Base-by-base conservation (phyloP, 441 rosid species). In the Flueggea neowawraea region DNA sequence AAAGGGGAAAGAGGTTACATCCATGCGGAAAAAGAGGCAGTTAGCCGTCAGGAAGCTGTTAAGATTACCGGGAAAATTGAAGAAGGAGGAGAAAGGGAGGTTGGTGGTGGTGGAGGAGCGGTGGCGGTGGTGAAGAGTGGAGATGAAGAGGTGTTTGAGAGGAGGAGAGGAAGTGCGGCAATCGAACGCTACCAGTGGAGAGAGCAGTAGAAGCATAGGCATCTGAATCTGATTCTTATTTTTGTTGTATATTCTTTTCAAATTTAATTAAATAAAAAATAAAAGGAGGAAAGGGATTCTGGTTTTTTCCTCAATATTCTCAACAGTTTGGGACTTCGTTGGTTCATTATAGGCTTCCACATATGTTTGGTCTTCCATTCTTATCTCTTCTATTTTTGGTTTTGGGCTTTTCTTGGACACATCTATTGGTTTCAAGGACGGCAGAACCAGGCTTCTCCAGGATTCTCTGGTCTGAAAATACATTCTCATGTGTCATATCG, bases 21-120 rank as follows among this genome's bases (percentile, higher is more conserved):
- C 87, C 98, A 89, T 91, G 66, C 67, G 57, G 63, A 49, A 69
- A 69, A 72, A 76, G 15, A 78, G 72, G 66, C 67, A 71, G 69
- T 70, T 77, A 5, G 82, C 83, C 64, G 85, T 70, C 79, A 74
- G 49, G 62, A 62, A 47, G 48, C 56, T 60, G 14, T 66, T 56
- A 59, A 59, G 68, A 32, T 64, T 59, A 0, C 31, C 56, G n/a
- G 65, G 77, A 64, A 48, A 56, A 63, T 39, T 10, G 71, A 58
- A 67, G 68, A 47, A 11, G 45, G 12, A 68, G 64, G 70, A 52
- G 69, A 65, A 71, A 0, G 63, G 61, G 53, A 70, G 53, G 39
- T 32, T 52, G 6, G 45, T 45, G 70, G 58, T 16, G 73, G 17
- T n/a, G 58, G 15, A 5, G 28, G 28, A 55, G 41, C 14, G 54